These are phyloP conservation scores for Syzygium jambos DNA, from an alignment of 345 rosid genomes.

Conservation along the genomic window DNA sequence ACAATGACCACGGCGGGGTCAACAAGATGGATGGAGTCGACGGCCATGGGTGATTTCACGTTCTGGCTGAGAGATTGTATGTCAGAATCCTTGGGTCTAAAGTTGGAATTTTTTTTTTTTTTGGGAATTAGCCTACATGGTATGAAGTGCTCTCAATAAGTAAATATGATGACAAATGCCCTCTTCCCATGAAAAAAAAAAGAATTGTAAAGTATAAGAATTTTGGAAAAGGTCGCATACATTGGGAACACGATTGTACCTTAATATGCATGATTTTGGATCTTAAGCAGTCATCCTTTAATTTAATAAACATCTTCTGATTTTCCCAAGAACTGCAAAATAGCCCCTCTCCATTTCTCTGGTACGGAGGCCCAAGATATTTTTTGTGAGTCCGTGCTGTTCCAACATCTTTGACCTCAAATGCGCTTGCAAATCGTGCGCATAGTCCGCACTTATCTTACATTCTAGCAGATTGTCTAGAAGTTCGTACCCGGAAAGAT, in stretches of 20 bases:
- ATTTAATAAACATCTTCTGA: not conserved
- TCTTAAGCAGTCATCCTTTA: not conserved
- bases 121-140: not conserved
- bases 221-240: not conserved
- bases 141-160: not conserved
- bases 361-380: not conserved
- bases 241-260: not conserved
- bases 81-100: not conserved
- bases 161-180: not conserved
- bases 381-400: not conserved
- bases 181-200: not conserved
- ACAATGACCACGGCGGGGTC: too few species aligned
- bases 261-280: not conserved
- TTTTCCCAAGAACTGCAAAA: not conserved
- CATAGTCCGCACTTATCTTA: not conserved
- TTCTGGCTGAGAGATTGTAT: too few species aligned
- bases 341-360: not conserved
- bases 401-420: not conserved
- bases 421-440: not conserved
- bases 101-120: not conserved
- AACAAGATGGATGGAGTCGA: too few species aligned
- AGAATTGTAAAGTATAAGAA: not conserved
- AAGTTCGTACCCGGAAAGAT: not conserved
- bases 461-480: not conserved
- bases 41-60: too few species aligned